phyloP scores from a whole-genome alignment of 2,329 filamentous ascomycete species.

The Sclerotinia borealis region DNA sequence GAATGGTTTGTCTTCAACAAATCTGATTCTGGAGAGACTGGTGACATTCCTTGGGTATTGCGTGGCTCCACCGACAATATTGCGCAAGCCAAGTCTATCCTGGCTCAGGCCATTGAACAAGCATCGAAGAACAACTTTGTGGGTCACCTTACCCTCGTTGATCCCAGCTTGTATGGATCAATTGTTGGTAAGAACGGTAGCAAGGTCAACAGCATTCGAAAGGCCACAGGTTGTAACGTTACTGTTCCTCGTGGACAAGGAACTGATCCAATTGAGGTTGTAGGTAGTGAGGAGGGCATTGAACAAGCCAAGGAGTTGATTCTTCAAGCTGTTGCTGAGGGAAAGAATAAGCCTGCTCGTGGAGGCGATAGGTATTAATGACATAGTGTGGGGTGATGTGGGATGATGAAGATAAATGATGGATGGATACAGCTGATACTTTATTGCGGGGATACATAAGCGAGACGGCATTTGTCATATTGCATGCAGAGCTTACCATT shows the following conservation, averaged over 20 bases:
- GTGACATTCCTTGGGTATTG: conserved; percentile 84
- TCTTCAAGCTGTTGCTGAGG: conserved; percentile 70
- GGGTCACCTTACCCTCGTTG: conserved; percentile 68
- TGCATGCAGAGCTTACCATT: neutral
- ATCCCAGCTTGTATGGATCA: conserved; percentile 77
- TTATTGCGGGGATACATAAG: neutral
- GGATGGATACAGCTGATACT: neutral
- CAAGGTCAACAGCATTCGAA: conserved; percentile 89
- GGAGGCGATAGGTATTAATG: conserved; percentile 5
- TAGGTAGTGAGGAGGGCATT: conserved; percentile 71
- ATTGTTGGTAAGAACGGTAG: conserved; percentile 85
- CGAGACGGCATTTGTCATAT: neutral
- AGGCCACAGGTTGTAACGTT: conserved; percentile 88
- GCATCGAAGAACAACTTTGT: conserved; percentile 64
- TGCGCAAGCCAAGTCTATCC: conserved; percentile 69
- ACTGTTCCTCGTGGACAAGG: conserved; percentile 81
- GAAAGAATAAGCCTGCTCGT: conserved; percentile 25
- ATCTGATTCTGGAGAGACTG: conserved; percentile 45
- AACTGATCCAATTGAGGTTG: conserved; percentile 82
- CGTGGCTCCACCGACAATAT: conserved; percentile 73
- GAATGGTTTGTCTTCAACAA: conserved; percentile 77
- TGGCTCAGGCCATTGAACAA: conserved; percentile 67
- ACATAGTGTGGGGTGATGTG: neutral
- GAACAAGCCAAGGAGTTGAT: conserved; percentile 88
- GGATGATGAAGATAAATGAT: neutral